These are phyloP conservation scores for Cichorium intybus DNA, from an alignment of 140 eudicot species.

Conservation along the genomic window DNA sequence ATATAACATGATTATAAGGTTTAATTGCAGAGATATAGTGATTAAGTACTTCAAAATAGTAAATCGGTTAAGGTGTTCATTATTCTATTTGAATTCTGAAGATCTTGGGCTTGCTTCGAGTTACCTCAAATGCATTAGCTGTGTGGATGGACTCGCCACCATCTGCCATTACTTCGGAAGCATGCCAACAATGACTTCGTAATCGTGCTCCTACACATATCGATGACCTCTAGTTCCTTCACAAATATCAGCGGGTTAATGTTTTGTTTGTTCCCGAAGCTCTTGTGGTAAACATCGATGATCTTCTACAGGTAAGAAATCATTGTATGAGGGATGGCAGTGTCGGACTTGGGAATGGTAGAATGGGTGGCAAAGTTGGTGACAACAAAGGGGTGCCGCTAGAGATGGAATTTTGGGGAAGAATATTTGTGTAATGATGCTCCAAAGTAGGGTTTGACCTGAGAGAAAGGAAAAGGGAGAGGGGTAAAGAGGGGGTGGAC, in stretches of 20 bases:
- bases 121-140: conserved; percentile 32
- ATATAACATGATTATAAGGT: background rate
- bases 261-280: conserved; percentile 42
- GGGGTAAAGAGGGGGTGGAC: too few species aligned
- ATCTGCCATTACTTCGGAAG: conserved; percentile 35
- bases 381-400: too few species aligned
- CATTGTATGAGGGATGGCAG: too few species aligned
- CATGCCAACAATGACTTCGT: conserved; percentile 41
- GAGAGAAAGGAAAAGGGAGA: too few species aligned
- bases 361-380: too few species aligned
- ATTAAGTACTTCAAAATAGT: conserved; percentile 32
- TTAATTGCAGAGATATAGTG: conserved; percentile 24
- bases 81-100: conserved; percentile 31
- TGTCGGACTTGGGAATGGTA: too few species aligned
- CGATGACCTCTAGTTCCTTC: conserved; percentile 38
- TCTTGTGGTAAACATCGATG: conserved; percentile 37
- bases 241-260: conserved; percentile 37
- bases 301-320: conserved; percentile 35
- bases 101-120: conserved; percentile 32
- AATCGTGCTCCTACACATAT: conserved; percentile 35
- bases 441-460: too few species aligned
- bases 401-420: too few species aligned
- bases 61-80: conserved; percentile 23
- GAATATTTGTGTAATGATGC: too few species aligned
- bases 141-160: conserved; percentile 37